A percentile compares a stretch with the other conserved stretches of the same genome.
Conservation (phyloP, 1,139 yeast species). For the Suhomyces yuchorum region DNA sequence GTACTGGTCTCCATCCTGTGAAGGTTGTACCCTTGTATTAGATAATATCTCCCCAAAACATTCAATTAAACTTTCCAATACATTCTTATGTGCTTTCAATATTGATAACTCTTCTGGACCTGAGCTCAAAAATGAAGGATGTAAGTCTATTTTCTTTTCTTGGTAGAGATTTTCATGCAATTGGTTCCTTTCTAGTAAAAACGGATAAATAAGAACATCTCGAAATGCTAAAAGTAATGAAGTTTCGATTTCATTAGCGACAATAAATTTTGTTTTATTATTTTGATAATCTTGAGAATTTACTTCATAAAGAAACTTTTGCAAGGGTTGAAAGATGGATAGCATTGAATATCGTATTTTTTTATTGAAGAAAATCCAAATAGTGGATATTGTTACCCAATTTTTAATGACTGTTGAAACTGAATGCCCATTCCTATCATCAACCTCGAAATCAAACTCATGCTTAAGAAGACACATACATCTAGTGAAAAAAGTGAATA, state of each 20-base stretch:
- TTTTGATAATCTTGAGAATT: constrained; percentile 16
- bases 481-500: constrained; percentile 29
- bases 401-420: background rate
- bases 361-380: constrained; percentile 39
- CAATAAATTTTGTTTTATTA: constrained; percentile 3
- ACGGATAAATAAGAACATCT: constrained; percentile 35
- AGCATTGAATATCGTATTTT: constrained; percentile 33
- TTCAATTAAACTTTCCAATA: constrained; percentile 18
- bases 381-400: constrained; percentile 16
- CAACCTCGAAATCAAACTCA: constrained; percentile 20
- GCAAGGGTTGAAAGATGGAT: constrained; percentile 35
- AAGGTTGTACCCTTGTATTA: constrained; percentile 20
- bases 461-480: constrained; percentile 27
- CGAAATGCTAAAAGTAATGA: constrained; percentile 35
- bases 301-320: constrained; percentile 25
- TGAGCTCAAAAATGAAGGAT: background rate
- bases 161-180: background rate
- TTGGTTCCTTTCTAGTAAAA: constrained; percentile 25
- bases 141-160: background rate
- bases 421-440: background rate
- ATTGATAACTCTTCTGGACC: background rate
- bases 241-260: constrained; percentile 33
- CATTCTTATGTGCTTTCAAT: background rate
- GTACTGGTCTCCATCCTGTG: constrained; percentile 26
- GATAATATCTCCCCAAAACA: constrained; percentile 30